These are phyloP conservation scores for Phytophthora meadii DNA, from an alignment of 352 stramenopile genomes.

Conservation along the genomic window DNA sequence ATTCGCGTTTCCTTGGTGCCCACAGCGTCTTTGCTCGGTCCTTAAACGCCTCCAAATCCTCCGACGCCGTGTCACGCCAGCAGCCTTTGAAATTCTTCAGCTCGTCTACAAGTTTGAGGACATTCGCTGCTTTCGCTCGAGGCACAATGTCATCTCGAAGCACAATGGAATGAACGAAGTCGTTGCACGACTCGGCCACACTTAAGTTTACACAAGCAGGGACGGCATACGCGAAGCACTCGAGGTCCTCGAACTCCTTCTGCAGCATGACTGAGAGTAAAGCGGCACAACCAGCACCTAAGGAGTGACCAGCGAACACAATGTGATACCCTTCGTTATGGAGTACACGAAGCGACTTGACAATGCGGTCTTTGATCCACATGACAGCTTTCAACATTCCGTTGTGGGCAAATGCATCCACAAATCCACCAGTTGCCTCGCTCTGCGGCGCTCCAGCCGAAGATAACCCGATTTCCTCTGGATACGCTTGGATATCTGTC, in stretches of 20 bases:
- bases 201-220: conserved; percentile 85
- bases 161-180: conserved; percentile 87
- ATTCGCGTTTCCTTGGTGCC: conserved; percentile 83
- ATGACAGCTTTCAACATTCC: conserved; percentile 88
- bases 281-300: conserved; percentile 79
- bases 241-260: conserved; percentile 82
- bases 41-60: conserved; percentile 85
- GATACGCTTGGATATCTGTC: conserved; percentile 86
- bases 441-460: conserved; percentile 44
- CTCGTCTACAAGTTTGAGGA: conserved; percentile 76
- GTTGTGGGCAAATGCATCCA: conserved; percentile 88
- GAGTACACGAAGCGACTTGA: conserved; percentile 74
- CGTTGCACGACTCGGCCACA: conserved; percentile 75
- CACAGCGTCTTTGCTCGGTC: conserved; percentile 84
- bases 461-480: conserved; percentile 72
- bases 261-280: conserved; percentile 87
- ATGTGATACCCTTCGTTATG: conserved; percentile 84
- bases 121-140: conserved; percentile 84
- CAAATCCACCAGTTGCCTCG: conserved; percentile 71
- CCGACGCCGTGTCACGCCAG: conserved; percentile 80
- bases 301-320: conserved; percentile 82
- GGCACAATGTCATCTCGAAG: conserved; percentile 88
- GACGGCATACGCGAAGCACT: conserved; percentile 89
- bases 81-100: conserved; percentile 85
- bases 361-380: conserved; percentile 89